Base-by-base conservation (phyloP, 2,329 filamentous ascomycete species). In the Endoconidiophora polonica region DNA sequence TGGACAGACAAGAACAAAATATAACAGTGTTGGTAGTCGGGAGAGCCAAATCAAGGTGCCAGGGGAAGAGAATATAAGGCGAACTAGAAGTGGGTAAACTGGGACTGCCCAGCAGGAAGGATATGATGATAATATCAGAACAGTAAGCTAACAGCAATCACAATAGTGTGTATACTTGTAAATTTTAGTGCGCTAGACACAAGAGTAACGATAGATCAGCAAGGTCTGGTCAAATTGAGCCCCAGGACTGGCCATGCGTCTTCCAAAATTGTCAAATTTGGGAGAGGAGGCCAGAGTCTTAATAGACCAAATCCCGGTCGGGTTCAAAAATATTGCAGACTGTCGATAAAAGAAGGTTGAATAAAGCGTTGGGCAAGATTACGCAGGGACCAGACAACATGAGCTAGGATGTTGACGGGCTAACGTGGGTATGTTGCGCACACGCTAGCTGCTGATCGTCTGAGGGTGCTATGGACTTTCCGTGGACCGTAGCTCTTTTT, bases 201-300 rank as follows among this genome's bases (percentile, higher is more conserved):
- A 44, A 44, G 14, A n/a, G n/a, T 40, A 20, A 40, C 14, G 18
- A 24, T 29, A 10, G 24, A 22, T 46, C 14, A 39, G 22, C 44
- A 46, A 46, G 18, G 29, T 38, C 44, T n/a, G 22, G 9, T 46
- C 33, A 24, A 16, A 29, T 46, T 38, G 16, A 22, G 18, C 38
- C 38, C 38, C 44, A 29, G 44, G 44, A 22, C 33, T 36, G 20
- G 50, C 45, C 46, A 49, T 50, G 38, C 43, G 51, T 44, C 20
- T 44, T 49, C 37, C 40, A 18, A 48, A 46, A 41, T 46, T 50
- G 16, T 39, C 43, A 46, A 46, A 26, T 38, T 50, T 50, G n/a
- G 24, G 22, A 40, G 47, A 23, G 18, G 22, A 23, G 18, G 22
- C 16, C 43, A 43, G 16, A 44, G 14, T 23, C 20, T 20, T 16